Percentiles rank a stretch among this genome's conserved stretches.
phyloP scores from a whole-genome alignment of 495 filamentous ascomycete species.

The Amniculicola lignicola region DNA sequence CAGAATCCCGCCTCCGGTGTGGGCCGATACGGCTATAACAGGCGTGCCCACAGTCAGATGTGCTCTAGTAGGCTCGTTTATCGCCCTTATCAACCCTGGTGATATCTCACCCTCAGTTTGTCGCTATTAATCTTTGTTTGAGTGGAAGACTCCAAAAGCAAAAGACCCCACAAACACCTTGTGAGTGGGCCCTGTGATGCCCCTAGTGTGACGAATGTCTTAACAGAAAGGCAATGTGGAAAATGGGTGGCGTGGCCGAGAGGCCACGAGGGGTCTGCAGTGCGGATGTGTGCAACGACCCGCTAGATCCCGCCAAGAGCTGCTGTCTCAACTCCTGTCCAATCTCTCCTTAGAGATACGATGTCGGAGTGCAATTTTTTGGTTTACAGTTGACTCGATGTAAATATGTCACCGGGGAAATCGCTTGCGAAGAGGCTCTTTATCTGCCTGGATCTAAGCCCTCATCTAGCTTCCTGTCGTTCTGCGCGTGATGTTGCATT shows the following conservation, averaged over 20 bases:
- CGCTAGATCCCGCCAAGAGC: background rate
- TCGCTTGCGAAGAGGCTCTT: background rate
- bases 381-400: constrained; percentile 3
- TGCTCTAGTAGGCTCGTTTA: background rate
- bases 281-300: no score
- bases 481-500: constrained; percentile 2
- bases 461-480: background rate
- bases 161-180: background rate
- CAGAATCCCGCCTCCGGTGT: background rate
- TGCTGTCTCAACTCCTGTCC: background rate
- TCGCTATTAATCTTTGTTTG: background rate
- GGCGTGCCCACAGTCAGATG: no score
- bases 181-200: constrained; percentile 12
- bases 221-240: background rate
- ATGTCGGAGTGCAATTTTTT: background rate
- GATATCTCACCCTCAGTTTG: background rate
- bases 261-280: background rate
- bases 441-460: background rate
- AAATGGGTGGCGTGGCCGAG: background rate
- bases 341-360: background rate
- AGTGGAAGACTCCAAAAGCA: no score
- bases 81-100: background rate
- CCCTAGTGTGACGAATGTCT: background rate
- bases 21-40: no score
- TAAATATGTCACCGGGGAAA: constrained; percentile 4